Conservation (phyloP, 805 yeast genomes). For the Ogataea populi-albae region DNA sequence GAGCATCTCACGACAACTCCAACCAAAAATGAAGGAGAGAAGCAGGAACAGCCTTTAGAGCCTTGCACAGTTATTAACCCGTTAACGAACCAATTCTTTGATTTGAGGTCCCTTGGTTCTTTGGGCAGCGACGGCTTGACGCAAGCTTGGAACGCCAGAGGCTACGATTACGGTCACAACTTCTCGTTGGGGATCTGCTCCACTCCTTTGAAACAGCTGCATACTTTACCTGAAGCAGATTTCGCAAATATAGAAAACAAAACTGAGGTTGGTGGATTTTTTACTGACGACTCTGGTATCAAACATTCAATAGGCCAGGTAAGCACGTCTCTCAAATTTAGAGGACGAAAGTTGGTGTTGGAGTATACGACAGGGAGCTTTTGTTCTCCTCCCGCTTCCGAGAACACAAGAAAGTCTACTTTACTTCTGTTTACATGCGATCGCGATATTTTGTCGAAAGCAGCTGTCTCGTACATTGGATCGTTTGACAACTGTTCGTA, state of each 20-base stretch:
- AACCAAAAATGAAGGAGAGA: constrained; percentile 8
- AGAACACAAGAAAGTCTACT: constrained; percentile 56
- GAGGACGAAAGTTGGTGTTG: constrained; percentile 69
- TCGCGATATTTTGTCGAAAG: constrained; percentile 63
- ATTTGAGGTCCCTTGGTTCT: constrained; percentile 39
- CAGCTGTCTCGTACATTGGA: constrained; percentile 67
- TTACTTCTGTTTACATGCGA: constrained; percentile 75
- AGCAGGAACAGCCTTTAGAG: constrained; percentile 18
- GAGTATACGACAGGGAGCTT: constrained; percentile 68
- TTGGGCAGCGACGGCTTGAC: constrained; percentile 28
- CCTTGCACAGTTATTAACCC: constrained; percentile 46
- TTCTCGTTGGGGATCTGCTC: constrained; percentile 75
- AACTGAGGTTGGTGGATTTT: constrained; percentile 55
- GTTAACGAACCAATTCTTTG: constrained; percentile 44
- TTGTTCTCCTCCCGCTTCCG: constrained; percentile 52
- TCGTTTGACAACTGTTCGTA: constrained; percentile 74
- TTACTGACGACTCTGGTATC: constrained; percentile 42
- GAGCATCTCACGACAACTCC: constrained; percentile 3
- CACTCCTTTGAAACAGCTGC: constrained; percentile 40
- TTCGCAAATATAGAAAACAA: constrained; percentile 36
- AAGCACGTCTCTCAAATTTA: constrained; percentile 57
- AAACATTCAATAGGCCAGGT: constrained; percentile 60
- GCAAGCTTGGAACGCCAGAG: constrained; percentile 64
- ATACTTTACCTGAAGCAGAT: constrained; percentile 27
- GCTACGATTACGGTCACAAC: constrained; percentile 66